phyloP scores from a whole-genome alignment of 495 filamentous ascomycete species.

The Cetradonia linearis region DNA sequence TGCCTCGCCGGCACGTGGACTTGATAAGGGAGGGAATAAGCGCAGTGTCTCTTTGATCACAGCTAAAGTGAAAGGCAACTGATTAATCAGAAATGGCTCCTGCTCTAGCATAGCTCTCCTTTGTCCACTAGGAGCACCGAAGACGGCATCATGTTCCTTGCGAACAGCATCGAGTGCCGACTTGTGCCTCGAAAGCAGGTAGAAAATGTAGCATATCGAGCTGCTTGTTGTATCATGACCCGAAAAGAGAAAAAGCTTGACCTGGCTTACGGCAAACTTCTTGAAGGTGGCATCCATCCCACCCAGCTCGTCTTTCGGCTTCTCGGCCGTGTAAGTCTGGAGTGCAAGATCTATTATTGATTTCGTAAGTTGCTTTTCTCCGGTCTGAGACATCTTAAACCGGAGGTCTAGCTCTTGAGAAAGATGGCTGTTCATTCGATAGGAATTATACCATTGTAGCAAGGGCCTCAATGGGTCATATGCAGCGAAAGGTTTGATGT shows the following conservation, averaged over 20 bases:
- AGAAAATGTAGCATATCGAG: constrained; percentile 32
- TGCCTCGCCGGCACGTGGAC: constrained; percentile 21
- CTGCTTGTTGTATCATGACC: constrained; percentile 40
- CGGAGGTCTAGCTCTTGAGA: neutral
- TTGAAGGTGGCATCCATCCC: constrained; percentile 20
- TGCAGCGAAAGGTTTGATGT: constrained; percentile 19
- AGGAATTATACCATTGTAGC: constrained; percentile 6
- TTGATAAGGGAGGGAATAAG: constrained; percentile 8
- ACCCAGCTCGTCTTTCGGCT: constrained; percentile 1
- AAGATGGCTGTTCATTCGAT: neutral
- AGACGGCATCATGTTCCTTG: constrained; percentile 31
- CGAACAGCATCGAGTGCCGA: constrained; percentile 28
- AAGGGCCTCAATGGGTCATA: constrained; percentile 21
- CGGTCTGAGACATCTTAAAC: neutral
- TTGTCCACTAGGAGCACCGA: constrained; percentile 24
- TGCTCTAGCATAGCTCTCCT: constrained; percentile 8
- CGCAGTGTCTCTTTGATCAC: constrained; percentile 36
- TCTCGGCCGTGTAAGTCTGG: constrained; percentile 12
- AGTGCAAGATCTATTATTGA: constrained; percentile 14
- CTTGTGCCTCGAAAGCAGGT: constrained; percentile 32
- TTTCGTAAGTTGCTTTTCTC: neutral
- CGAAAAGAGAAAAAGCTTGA: constrained; percentile 34
- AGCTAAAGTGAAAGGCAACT: constrained; percentile 36
- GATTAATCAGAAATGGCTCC: constrained; percentile 9
- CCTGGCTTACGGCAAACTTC: constrained; percentile 26